Conservation (phyloP, 179 eudicot species). For the Beta macrorhiza region DNA sequence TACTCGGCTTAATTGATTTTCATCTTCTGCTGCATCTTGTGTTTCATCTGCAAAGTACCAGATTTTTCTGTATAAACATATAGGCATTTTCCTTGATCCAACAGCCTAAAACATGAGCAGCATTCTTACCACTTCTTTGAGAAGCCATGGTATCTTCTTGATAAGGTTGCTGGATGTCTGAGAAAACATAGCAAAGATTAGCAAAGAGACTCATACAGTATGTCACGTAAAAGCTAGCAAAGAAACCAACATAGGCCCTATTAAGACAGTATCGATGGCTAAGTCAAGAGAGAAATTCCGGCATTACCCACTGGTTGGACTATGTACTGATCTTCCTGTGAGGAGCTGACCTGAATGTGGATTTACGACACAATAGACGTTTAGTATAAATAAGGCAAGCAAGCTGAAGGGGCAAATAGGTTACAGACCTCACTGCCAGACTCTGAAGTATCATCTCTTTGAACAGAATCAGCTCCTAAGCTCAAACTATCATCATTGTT, state of each 20-base stretch:
- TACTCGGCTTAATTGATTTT: conserved; percentile 59
- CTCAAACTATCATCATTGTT: conserved; percentile 62
- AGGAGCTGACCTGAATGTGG: conserved; percentile 48
- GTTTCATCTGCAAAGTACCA: conserved; percentile 59
- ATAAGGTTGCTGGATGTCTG: conserved; percentile 52
- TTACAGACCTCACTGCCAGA: conserved; percentile 69
- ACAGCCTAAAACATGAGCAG: conserved; percentile 3
- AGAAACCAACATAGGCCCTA: not conserved
- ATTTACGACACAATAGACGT: not conserved
- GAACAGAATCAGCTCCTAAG: conserved; percentile 76
- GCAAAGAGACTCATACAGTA: not conserved
- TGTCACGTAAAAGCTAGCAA: not conserved
- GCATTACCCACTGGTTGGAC: conserved; percentile 65
- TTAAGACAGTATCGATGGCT: not conserved
- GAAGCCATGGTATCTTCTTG: conserved; percentile 48
- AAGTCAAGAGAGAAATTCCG: not conserved
- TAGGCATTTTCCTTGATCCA: conserved; percentile 1
- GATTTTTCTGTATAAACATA: not conserved
- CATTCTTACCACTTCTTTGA: conserved; percentile 29
- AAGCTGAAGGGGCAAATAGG: conserved; percentile 5
- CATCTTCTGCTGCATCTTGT: conserved; percentile 88
- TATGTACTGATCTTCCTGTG: conserved; percentile 56
- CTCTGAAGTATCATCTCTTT: conserved; percentile 58
- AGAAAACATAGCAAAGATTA: conserved; percentile 10
- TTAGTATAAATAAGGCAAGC: not conserved